These are phyloP conservation scores for Darksidea phi DNA, from an alignment of 495 filamentous ascomycete species.

Conservation along the genomic window DNA sequence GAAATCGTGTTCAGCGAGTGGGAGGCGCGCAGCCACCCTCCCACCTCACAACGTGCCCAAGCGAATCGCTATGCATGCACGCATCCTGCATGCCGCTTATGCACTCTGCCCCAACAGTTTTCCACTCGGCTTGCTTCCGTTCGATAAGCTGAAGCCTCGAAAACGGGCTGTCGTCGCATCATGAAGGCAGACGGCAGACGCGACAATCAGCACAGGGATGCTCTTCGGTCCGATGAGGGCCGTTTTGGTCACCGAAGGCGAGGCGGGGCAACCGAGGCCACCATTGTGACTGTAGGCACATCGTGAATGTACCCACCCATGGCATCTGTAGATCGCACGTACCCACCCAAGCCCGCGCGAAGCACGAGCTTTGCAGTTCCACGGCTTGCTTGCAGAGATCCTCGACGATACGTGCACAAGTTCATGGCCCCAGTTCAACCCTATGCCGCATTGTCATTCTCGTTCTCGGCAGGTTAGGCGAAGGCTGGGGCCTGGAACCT, in stretches of 20 bases:
- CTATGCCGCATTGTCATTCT: no score
- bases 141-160: background rate
- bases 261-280: background rate
- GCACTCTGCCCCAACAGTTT: background rate
- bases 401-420: no score
- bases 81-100: background rate
- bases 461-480: no score
- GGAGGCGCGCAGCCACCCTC: background rate
- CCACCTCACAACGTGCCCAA: constrained; percentile 1
- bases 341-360: no score
- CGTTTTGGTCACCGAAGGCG: background rate
- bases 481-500: no score
- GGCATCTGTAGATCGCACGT: no score
- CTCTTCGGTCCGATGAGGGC: background rate
- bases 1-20: no score
- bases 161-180: background rate
- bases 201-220: background rate
- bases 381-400: background rate
- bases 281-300: background rate
- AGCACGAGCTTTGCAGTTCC: no score
- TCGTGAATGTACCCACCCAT: no score
- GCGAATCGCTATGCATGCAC: constrained; percentile 1
- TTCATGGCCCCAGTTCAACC: no score
- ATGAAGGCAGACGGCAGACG: background rate
- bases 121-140: background rate